Percentiles rank a stretch among this genome's conserved stretches.
Conservation (phyloP, 768 basidiomycete species). For the Sutorius australiensis region DNA sequence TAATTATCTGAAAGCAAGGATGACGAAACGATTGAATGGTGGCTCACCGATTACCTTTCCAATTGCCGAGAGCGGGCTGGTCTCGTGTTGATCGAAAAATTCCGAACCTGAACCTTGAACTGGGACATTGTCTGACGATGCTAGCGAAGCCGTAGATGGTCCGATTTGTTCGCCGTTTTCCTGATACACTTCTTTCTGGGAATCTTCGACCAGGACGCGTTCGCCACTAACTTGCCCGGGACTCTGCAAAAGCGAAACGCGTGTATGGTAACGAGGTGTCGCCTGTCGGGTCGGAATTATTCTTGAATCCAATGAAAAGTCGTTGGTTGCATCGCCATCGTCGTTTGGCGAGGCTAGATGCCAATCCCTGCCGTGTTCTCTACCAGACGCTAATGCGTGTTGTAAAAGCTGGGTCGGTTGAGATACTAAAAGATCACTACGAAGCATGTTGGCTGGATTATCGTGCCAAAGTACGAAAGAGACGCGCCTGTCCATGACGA, state of each 20-base stretch:
- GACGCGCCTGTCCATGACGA: conserved; percentile 42
- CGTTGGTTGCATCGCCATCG: conserved; percentile 26
- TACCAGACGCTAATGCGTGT: conserved; percentile 37
- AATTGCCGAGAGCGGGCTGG: conserved; percentile 27
- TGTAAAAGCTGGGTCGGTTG: conserved; percentile 54
- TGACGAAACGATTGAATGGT: conserved; percentile 18
- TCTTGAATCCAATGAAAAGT: conserved; percentile 42
- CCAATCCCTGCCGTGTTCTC: conserved; percentile 9
- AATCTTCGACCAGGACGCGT: conserved; percentile 36
- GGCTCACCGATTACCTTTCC: conserved; percentile 32
- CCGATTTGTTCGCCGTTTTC: conserved; percentile 16
- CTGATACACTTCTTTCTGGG: conserved; percentile 50
- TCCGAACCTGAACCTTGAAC: conserved; percentile 28
- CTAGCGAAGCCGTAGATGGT: conserved; percentile 22
- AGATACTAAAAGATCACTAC: conserved; percentile 45
- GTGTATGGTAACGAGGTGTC: conserved; percentile 49
- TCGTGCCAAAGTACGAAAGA: conserved; percentile 11
- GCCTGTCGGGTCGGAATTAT: conserved; percentile 32
- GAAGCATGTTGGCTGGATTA: conserved; percentile 3
- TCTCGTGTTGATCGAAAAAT: conserved; percentile 20
- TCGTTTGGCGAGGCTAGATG: conserved; percentile 15
- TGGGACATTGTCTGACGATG: conserved; percentile 19
- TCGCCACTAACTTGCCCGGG: conserved; percentile 8
- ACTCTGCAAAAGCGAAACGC: conserved; percentile 13
- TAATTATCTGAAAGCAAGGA: conserved; percentile 23